Base-by-base conservation (phyloP, 2,329 filamentous ascomycete species). In the Aspergillus luchuensis region DNA sequence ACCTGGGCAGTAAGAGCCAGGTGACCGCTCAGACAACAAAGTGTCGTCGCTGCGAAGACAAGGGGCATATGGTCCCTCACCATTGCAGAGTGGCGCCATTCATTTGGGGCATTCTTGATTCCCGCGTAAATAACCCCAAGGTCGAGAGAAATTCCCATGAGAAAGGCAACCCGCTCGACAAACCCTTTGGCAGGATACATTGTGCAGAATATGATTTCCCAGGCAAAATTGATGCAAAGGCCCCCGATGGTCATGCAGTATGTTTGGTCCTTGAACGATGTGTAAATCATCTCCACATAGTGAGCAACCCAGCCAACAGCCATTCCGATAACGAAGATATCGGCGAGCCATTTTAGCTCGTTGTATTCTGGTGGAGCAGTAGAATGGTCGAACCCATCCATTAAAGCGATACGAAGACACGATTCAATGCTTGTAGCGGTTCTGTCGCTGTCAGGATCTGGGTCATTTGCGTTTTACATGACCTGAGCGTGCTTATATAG, bases 61-160 rank as follows among this genome's bases (percentile, higher is more conserved):
- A 51, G n/a, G 8, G 17, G n/a, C 11, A 63, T 17, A 33, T 67
- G 60, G 8, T 53, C 55, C 58, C n/a, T 51, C 25, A 68, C 61
- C n/a, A 67, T 52, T 10, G 63, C 56, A 10, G 65, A 64, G 19
- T 65, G 60, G 5, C 21, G 39, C 65, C 66, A 67, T 49, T 68
- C 65, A n/a, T 57, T 58, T 6, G 58, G 57, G 5, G 55, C 41
- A 43, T 59, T 64, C 25, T 28, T 59, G 3, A 61, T 50, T 3
- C 65, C 62, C 1, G 57, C 33, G n/a, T 66, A 65, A 25, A 67
- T 61, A n/a, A 68, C 57, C 3, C 25, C 51, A 19, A 65, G 5
- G 8, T 66, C 63, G 38, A 66, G 36, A 19, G 53, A 4, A 10
- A 67, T 23, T 2, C 60, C 64, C 3, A 23, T n/a, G 0, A 60